Evolutionary conservation across 139 green algal species (phyloP), one percentile per base, ranked within the genome.

Genomic region (Nannochloris sp.): DNA sequence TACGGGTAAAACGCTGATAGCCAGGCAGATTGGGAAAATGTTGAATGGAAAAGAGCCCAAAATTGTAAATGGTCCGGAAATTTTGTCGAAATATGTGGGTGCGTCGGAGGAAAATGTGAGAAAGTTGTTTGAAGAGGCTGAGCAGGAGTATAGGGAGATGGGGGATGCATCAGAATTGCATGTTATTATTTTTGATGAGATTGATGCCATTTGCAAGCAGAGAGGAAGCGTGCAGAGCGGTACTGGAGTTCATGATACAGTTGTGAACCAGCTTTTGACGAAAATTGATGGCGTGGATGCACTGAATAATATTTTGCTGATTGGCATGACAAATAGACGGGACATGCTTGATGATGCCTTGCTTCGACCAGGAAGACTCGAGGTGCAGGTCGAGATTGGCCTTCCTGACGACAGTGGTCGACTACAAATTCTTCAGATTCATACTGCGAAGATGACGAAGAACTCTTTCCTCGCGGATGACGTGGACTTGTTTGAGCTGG

Each of bases 171-270:
- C 78, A 20, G 89, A 96, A 23, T 82, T 99, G 69, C 94, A 99
- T 77, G 91, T 98, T 65, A 98, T 99, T 83, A 99, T 99, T 69
- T 99, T 99, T 74, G 94, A 98, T 68, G 94, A 98, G 82, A 99
- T 98, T 50, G 94, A 98, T 67, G 92, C 94, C 61, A 96, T 98
- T 69, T 99, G 94, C 85, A 96, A 97, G 74, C 50, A 63, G 49
- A 81, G 93, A 36, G 93, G 93, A 59, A 90, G 72, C 20, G 83
- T 90, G 3, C 63, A 72, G 0, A 80, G 85, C 61, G 86, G 91
- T 45, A 88, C 79, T 3, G 91, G 89, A 20, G 93, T 97, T 46
- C 86, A 97, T 66, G 93, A 98, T 84, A 96, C 87, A 11, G 74
- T 96, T 11, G 93, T 99, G 49, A 98, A 99, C 81, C 93, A 98